Evolutionary conservation across 495 filamentous ascomycete genomes (phyloP), one percentile per base, ranked within the genome.

Genomic region (Pseudomonodictys pantanalensis): DNA sequence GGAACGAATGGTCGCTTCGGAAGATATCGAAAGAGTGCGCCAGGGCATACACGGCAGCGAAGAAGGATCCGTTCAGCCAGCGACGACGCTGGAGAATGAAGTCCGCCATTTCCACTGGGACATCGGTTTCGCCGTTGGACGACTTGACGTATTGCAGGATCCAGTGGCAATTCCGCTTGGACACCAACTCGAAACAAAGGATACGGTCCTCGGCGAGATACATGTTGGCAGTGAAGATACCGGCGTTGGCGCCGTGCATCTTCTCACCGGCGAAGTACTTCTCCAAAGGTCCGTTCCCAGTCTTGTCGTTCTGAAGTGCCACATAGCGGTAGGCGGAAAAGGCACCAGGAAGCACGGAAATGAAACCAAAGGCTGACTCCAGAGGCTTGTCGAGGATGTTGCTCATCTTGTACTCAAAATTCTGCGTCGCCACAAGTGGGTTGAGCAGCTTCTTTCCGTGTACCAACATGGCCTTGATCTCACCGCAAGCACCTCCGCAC

Each of bases 321-420:
- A 95, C 77, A 68, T 86, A 99, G 30, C 95, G 86, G 72, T 99
- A 99, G 5, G 95, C 95, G 8, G 93, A 97, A 75, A 99, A 97
- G 48, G 95, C 95, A 75, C 95, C 95, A 12, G 95, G 95, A 50
- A 99, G 80, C 58, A 99, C 95, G 25, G 89, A 87, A 71, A 99
- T 97, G 74, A 97, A 99, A 12, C 95, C 95, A 67, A 99, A 99
- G 0, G 93, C 89, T 29, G 92, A 97, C 71, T 99, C 95, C 23
- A 99, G 77, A 1, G 95, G 95, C 71, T 99, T 99, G 71, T 99
- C 95, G 20, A 99, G 83, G 68, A 99, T 99, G 72, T 99, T 99
- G 73, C 90, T 95, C 83, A 99, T 95, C 79, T 99, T 99, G 78
- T 99, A 99, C 78, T 99, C 95, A 68, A 99, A 99, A 68, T 99